These are phyloP conservation scores for Termitomyces heimii DNA, from an alignment of 768 basidiomycete genomes.

Conservation along the genomic window DNA sequence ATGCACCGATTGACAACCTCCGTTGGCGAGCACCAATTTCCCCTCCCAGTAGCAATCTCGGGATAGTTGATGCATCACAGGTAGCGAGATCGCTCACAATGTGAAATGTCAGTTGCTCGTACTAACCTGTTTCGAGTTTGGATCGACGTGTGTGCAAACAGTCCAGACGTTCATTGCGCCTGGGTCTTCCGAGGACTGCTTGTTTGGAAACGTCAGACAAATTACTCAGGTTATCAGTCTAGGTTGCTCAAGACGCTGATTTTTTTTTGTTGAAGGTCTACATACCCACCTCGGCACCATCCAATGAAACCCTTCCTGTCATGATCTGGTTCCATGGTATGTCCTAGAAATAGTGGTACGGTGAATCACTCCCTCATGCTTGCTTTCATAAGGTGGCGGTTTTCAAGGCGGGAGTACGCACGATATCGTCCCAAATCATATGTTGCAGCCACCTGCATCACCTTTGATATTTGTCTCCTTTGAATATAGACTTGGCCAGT, in stretches of 20 bases:
- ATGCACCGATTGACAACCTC: constrained; percentile 34
- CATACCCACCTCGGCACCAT: constrained; percentile 21
- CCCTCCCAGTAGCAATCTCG: constrained; percentile 30
- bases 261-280: constrained; percentile 22
- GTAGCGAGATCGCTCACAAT: constrained; percentile 14
- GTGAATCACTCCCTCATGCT: neutral
- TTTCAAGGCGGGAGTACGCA: constrained; percentile 31
- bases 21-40: constrained; percentile 34
- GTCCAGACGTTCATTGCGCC: constrained; percentile 21
- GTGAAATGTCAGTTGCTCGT: neutral
- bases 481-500: constrained; percentile 35
- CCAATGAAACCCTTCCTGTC: constrained; percentile 24
- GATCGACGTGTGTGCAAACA: constrained; percentile 26
- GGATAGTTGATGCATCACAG: constrained; percentile 28
- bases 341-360: neutral
- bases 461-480: constrained; percentile 35
- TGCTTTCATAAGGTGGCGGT: constrained; percentile 30
- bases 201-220: constrained; percentile 33
- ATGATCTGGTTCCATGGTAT: constrained; percentile 38
- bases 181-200: constrained; percentile 34
- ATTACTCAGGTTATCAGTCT: neutral
- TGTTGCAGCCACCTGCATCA: constrained; percentile 25
- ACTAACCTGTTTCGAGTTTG: constrained; percentile 21
- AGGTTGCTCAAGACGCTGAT: neutral
- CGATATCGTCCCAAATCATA: constrained; percentile 23